Evolutionary conservation across 176 grass and related monocot genomes (phyloP).

Genomic region (Secale cereale): DNA sequence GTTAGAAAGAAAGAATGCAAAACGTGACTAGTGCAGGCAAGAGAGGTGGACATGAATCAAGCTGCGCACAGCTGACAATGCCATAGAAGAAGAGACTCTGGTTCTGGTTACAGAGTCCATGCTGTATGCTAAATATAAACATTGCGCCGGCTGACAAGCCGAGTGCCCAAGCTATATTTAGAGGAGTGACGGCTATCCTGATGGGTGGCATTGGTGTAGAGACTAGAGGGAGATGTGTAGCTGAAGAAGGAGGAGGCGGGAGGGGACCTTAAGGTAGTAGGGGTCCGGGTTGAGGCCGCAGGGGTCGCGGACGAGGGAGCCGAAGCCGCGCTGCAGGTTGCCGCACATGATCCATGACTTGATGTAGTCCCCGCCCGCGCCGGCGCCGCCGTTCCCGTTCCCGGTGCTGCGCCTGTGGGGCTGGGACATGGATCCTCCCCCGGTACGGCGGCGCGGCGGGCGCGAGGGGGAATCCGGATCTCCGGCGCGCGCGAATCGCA

Average conservation of each 20-base stretch:
- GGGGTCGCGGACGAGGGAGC: conserved; percentile 79
- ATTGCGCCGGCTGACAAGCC: not conserved
- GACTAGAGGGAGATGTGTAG: not conserved
- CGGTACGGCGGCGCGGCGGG: not conserved
- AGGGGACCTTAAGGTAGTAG: conserved; percentile 66
- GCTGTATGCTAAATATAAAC: not conserved
- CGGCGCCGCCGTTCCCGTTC: not conserved
- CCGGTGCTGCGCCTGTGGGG: not conserved
- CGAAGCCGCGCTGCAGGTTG: conserved; percentile 71
- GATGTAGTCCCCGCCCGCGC: conserved; percentile 51
- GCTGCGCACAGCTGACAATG: not conserved
- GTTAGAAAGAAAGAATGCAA: not conserved
- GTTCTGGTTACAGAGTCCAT: not conserved
- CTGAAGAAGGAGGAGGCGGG: not conserved
- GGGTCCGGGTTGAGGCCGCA: conserved; percentile 47
- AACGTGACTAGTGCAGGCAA: not conserved
- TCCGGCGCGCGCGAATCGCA: not conserved
- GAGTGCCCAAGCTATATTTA: not conserved
- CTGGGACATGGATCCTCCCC: conserved; percentile 1
- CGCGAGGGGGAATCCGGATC: not conserved
- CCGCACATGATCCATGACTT: conserved; percentile 80
- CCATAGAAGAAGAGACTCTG: too few relatives aligned
- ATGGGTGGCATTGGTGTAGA: not conserved
- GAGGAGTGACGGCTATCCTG: not conserved
- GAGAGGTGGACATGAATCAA: not conserved